Evolutionary conservation across 306 rosid genomes (phyloP).

Genomic region (Dalbergia oliveri): DNA sequence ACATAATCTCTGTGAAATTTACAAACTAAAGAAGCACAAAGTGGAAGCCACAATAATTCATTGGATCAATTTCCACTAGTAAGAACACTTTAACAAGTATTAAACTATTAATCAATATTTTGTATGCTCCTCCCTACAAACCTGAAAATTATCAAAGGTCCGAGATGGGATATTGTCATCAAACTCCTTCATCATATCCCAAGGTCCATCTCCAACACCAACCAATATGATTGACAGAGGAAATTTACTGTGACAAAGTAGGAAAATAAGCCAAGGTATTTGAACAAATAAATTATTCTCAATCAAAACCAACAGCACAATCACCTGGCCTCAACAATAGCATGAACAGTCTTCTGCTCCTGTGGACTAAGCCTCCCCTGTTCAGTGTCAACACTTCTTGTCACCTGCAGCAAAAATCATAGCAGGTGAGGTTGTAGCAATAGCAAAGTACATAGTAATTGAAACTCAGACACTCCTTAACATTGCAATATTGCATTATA

Average conservation of each 20-base stretch:
- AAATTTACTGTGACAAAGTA: conserved; percentile 68
- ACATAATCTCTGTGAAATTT: conserved; percentile 86
- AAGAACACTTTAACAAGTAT: conserved; percentile 16
- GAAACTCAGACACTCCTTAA: not conserved
- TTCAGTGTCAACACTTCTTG: conserved; percentile 91
- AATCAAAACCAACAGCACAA: conserved; percentile 27
- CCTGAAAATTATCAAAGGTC: conserved; percentile 93
- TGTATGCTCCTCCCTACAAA: conserved; percentile 40
- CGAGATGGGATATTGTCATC: conserved; percentile 96
- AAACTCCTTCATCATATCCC: conserved; percentile 97
- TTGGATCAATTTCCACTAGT: conserved; percentile 33
- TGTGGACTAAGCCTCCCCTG: conserved; percentile 82
- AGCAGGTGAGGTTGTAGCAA: not conserved
- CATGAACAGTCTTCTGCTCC: conserved; percentile 89
- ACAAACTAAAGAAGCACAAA: conserved; percentile 72
- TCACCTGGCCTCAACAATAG: conserved; percentile 97
- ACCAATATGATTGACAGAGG: conserved; percentile 93
- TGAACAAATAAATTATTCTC: conserved; percentile 1
- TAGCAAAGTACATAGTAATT: conserved; percentile 18
- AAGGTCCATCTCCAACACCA: conserved; percentile 99
- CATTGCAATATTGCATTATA: not conserved
- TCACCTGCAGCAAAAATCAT: conserved; percentile 68
- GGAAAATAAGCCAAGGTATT: conserved; percentile 40
- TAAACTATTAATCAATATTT: not conserved
- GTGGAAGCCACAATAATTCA: conserved; percentile 16